phyloP scores from a whole-genome alignment of 2,329 filamentous ascomycete genomes.

The Colletotrichum sp. region DNA sequence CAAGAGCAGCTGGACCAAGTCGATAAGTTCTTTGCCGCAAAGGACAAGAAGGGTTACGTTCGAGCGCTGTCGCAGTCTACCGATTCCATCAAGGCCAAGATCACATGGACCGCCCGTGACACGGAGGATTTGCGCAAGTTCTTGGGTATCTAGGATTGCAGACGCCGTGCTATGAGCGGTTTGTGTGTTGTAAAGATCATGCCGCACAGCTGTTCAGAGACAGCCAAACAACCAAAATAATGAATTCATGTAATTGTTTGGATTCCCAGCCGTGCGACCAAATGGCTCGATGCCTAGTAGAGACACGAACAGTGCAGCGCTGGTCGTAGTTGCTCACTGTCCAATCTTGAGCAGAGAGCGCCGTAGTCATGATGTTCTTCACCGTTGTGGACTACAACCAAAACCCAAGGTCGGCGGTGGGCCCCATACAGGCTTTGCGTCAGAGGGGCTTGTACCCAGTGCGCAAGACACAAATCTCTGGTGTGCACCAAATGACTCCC shows the following conservation, averaged over 20 bases:
- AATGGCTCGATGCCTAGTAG: not conserved
- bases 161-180: not conserved
- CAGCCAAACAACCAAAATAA: not conserved
- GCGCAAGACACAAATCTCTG: not conserved
- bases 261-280: not conserved
- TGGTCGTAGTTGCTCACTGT: not conserved
- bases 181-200: too few species aligned
- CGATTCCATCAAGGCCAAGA: constrained; percentile 85
- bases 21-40: constrained; percentile 79
- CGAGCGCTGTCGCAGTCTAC: constrained; percentile 88
- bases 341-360: not conserved
- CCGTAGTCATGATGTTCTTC: not conserved
- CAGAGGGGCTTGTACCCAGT: not conserved
- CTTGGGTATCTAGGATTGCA: constrained; percentile 30
- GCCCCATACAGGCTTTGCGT: not conserved
- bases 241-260: not conserved
- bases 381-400: not conserved
- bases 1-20: constrained; percentile 77
- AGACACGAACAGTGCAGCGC: not conserved
- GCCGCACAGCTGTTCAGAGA: not conserved
- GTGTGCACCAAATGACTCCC: not conserved
- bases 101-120: constrained; percentile 80
- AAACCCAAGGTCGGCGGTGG: not conserved
- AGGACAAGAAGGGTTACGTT: constrained; percentile 86
- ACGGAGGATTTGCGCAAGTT: constrained; percentile 71